phyloP scores from a whole-genome alignment of 2,329 filamentous ascomycete genomes.

The Calonectria hawksworthii region DNA sequence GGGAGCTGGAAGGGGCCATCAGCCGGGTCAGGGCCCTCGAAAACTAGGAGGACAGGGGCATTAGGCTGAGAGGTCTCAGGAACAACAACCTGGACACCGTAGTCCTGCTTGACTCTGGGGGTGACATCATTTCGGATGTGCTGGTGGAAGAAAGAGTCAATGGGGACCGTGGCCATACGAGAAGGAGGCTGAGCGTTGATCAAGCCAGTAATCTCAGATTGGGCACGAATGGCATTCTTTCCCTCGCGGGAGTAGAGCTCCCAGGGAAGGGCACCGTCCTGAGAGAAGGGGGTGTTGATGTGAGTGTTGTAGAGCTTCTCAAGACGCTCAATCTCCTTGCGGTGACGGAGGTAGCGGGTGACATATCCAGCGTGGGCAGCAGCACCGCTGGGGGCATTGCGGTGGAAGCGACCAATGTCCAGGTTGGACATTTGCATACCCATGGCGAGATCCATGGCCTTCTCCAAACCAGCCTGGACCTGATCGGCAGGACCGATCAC shows the following conservation, averaged over 20 bases:
- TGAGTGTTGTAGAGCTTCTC: constrained; percentile 87
- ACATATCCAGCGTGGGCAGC: constrained; percentile 86
- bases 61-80: constrained; percentile 73
- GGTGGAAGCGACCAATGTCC: constrained; percentile 85
- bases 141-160: constrained; percentile 85
- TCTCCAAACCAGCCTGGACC: constrained; percentile 82
- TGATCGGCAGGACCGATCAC: constrained; percentile 84
- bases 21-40: constrained; percentile 72
- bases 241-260: constrained; percentile 89
- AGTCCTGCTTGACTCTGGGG: constrained; percentile 74
- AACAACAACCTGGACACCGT: constrained; percentile 81
- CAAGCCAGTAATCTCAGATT: constrained; percentile 81
- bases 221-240: constrained; percentile 84
- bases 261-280: constrained; percentile 82
- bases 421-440: constrained; percentile 88
- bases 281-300: constrained; percentile 83
- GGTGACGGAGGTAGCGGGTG: constrained; percentile 88
- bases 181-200: constrained; percentile 81
- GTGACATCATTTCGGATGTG: constrained; percentile 77
- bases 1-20: constrained; percentile 67
- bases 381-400: constrained; percentile 78
- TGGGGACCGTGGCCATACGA: constrained; percentile 74
- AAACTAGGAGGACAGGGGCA: constrained; percentile 79
- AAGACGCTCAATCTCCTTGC: constrained; percentile 84
- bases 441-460: constrained; percentile 89